These are phyloP conservation scores for Cystobasidiopsis lactophilus DNA, from an alignment of 768 basidiomycete genomes.

Conservation along the genomic window DNA sequence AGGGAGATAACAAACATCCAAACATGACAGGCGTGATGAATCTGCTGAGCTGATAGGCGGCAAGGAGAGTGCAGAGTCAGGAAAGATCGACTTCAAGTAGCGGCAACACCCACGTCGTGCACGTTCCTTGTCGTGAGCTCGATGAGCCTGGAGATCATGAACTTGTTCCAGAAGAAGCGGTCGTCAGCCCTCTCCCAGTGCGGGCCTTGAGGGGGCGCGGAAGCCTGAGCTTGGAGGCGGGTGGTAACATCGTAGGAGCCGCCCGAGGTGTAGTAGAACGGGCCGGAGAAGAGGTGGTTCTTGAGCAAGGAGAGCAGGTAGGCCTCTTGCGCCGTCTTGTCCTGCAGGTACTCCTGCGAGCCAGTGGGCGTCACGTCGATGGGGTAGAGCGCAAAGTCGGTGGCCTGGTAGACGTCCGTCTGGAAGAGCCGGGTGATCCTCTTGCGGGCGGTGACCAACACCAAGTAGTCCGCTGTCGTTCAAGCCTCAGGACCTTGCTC, in stretches of 20 bases:
- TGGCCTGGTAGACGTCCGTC: constrained; percentile 68
- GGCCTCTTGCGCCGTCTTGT: constrained; percentile 32
- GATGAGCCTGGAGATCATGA: constrained; percentile 40
- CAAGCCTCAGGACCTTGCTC: constrained; percentile 2
- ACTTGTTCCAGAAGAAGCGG: constrained; percentile 97
- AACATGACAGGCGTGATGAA: constrained; percentile 86
- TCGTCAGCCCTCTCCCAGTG: constrained; percentile 76
- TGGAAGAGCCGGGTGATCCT: constrained; percentile 56
- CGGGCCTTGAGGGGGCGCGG: constrained; percentile 35
- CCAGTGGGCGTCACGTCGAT: constrained; percentile 44
- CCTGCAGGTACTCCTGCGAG: constrained; percentile 28
- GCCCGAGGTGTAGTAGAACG: constrained; percentile 65
- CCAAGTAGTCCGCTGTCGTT: constrained; percentile 63
- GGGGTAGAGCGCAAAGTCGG: constrained; percentile 77
- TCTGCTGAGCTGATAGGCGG: constrained; percentile 53
- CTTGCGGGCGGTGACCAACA: constrained; percentile 65
- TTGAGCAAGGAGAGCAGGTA: constrained; percentile 69
- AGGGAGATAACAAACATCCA: constrained; percentile 50
- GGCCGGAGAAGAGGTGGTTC: constrained; percentile 56
- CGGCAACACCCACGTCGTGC: background rate
- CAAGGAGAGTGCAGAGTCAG: no score
- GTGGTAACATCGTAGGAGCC: constrained; percentile 62
- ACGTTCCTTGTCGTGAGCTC: constrained; percentile 30
- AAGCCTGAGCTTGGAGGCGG: constrained; percentile 57
- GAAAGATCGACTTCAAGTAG: background rate